Conservation (phyloP, 2,329 filamentous ascomycete genomes). For the Phyllosticta citrichinensis region DNA sequence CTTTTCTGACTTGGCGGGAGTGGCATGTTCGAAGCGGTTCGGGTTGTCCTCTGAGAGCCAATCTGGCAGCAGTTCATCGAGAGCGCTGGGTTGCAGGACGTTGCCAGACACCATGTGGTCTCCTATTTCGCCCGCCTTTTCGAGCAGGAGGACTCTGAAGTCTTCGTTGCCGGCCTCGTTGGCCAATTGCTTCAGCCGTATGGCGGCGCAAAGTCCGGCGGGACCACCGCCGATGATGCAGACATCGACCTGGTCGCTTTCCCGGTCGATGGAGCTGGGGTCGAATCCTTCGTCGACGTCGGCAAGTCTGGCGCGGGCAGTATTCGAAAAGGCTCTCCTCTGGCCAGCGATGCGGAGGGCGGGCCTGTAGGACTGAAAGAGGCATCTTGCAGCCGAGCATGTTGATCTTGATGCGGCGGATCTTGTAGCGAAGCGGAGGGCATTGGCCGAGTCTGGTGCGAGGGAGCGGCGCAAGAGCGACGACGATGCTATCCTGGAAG, state of each 20-base stretch:
- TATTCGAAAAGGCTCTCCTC: conserved; percentile 25
- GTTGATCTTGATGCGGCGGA: not conserved
- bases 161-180: conserved; percentile 93
- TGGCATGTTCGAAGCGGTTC: conserved; percentile 76
- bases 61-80: conserved; percentile 85
- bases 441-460: not conserved
- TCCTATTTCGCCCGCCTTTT: conserved; percentile 91
- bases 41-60: conserved; percentile 88
- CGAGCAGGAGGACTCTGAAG: conserved; percentile 82
- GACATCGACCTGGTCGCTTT: conserved; percentile 89
- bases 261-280: conserved; percentile 58
- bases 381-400: not conserved
- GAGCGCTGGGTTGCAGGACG: conserved; percentile 78
- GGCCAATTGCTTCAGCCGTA: conserved; percentile 88
- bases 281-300: conserved; percentile 34
- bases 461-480: conserved; percentile 4
- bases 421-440: not conserved
- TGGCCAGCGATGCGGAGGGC: conserved; percentile 28
- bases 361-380: conserved; percentile 16
- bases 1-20: conserved; percentile 70
- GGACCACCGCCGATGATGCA: conserved; percentile 96
- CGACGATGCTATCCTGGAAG: conserved; percentile 7
- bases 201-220: conserved; percentile 83
- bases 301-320: conserved; percentile 21
- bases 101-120: conserved; percentile 94